Base-by-base conservation (phyloP, 164 flowering plant genomes). In the Brasenia schreberi region DNA sequence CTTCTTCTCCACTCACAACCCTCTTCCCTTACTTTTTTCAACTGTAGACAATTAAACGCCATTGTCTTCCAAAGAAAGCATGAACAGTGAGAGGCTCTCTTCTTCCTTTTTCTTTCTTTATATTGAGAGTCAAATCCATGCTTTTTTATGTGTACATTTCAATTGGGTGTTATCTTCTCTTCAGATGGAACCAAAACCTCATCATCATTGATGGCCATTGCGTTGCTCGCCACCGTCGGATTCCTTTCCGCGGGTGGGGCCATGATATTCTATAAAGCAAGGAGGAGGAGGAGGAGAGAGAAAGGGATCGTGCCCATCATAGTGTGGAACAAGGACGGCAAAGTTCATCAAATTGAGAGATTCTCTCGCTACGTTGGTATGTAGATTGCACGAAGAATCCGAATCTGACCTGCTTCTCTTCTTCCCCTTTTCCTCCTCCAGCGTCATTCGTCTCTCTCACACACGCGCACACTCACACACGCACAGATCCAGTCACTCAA, bases 351-450 rank as follows among this genome's bases (percentile, higher is more conserved):
- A 19, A 71, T 90, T 10, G 98, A 93, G 69, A 69, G 76, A 43
- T 93, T 93, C 77, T 77, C 96, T 44, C 81, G 83, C 66, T 93
- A 93, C 68, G 90, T 93, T 63, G 98, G 98, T 90, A 86, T 66
- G 43, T 56, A 7, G 12, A 12, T 43, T 7, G 18, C 49, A 43
- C 64, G 23, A 44, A 43, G 11, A 23, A 5, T 45, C 7, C 11
- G 49, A 11, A 14, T 49, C 18, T 61, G 9, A 43, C 53, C 16
- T 43, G 56, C 58, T 17, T 17, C 33, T 19, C 39, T 63, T 64
- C 49, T 64, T 63, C 18, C n/a, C 39, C 69, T 68, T 58, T n/a
- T 18, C 42, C 7, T 43, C 61, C 33, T 12, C 52, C 0, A 19
- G 23, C 10, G 23, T 10, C 23, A 14, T 5, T 4, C 14, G 17